Conservation (phyloP, 805 yeast species). For the Metschnikowia cerradonensis region DNA sequence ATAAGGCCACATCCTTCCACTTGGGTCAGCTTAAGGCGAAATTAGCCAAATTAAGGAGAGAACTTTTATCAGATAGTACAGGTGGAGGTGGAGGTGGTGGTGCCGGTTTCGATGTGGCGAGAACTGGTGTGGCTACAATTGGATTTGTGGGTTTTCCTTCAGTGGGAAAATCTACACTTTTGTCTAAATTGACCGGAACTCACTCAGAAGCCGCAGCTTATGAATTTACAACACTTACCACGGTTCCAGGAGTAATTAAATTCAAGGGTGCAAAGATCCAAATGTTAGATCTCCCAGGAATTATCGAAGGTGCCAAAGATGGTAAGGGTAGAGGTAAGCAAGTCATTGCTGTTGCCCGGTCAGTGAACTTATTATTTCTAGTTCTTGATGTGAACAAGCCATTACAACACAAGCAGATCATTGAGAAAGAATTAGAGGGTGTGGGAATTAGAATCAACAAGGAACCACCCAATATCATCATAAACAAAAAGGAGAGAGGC, state of each 20-base stretch:
- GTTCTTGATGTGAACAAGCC: slow-evolving; percentile 97
- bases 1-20: slow-evolving; percentile 96
- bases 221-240: slow-evolving; percentile 95
- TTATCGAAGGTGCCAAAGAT: slow-evolving; percentile 86
- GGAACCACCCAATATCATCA: slow-evolving; percentile 86
- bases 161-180: slow-evolving; percentile 83
- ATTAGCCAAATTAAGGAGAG: slow-evolving; percentile 91
- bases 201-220: slow-evolving; percentile 97
- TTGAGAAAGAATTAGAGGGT: slow-evolving; percentile 94
- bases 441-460: slow-evolving; percentile 94
- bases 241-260: slow-evolving; percentile 95
- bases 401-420: slow-evolving; percentile 85
- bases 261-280: slow-evolving; percentile 97
- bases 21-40: slow-evolving; percentile 97
- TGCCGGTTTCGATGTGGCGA: slow-evolving; percentile 95
- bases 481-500: slow-evolving; percentile 92
- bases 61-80: slow-evolving; percentile 65
- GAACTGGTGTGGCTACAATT: slow-evolving; percentile 96
- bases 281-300: slow-evolving; percentile 89
- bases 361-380: slow-evolving; percentile 88
- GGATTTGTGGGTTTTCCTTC: slow-evolving; percentile 99
- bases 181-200: slow-evolving; percentile 88
- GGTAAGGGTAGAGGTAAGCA: slow-evolving; percentile 93
- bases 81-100: slow-evolving; percentile 84
- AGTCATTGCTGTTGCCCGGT: slow-evolving; percentile 98